Conservation (phyloP, 306 rosid genomes). For the Citrullus colocynthis region DNA sequence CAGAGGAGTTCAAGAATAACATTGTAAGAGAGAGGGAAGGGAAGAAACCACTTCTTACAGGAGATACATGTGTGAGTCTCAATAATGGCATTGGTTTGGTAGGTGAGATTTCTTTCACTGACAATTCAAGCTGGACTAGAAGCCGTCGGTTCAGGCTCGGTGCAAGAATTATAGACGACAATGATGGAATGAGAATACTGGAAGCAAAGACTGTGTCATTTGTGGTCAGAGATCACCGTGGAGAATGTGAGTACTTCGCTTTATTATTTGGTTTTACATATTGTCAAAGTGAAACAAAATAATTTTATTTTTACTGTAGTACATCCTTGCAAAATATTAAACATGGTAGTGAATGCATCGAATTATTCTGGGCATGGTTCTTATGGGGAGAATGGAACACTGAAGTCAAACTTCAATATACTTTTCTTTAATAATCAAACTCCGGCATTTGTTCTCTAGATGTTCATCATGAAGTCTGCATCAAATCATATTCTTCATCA, state of each 20-base stretch:
- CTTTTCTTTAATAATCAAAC: conserved; percentile 1
- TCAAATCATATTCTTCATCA: not conserved
- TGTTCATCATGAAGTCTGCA: not conserved
- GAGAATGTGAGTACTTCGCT: conserved; percentile 73
- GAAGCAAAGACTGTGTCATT: conserved; percentile 90
- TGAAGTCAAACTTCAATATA: not conserved
- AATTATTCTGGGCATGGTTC: not conserved
- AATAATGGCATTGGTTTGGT: conserved; percentile 62
- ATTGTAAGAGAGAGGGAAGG: conserved; percentile 92
- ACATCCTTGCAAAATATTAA: not conserved
- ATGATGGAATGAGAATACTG: conserved; percentile 51
- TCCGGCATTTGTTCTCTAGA: not conserved
- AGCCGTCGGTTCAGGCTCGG: conserved; percentile 94
- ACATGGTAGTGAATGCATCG: not conserved
- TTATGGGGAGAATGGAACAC: not conserved
- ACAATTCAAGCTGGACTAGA: conserved; percentile 99
- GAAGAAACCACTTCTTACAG: conserved; percentile 85
- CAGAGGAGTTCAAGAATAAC: conserved; percentile 78
- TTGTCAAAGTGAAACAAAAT: not conserved
- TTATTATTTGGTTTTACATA: not conserved
- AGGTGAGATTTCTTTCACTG: conserved; percentile 82
- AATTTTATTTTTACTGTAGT: not conserved
- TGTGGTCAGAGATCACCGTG: conserved; percentile 91
- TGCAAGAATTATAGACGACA: conserved; percentile 63
- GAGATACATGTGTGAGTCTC: conserved; percentile 67